These are phyloP conservation scores for Talaromyces ruber DNA, from an alignment of 495 filamentous ascomycete species.

Conservation along the genomic window DNA sequence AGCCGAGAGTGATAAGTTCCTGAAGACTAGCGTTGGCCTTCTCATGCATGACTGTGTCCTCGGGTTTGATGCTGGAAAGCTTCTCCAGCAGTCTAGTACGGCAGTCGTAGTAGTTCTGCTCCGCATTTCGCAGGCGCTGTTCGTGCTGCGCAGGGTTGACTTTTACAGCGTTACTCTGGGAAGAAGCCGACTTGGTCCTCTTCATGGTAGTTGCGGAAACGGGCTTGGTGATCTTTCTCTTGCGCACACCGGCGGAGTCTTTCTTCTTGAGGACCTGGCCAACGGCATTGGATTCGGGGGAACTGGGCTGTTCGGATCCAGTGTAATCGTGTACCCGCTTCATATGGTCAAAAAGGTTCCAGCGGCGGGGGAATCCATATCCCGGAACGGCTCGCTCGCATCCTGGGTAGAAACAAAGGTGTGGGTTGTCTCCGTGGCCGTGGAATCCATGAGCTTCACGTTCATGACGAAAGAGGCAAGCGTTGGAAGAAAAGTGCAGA, in stretches of 20 bases:
- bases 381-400: constrained; percentile 73
- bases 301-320: constrained; percentile 36
- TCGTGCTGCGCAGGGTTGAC: constrained; percentile 27
- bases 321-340: constrained; percentile 81
- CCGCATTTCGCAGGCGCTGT: constrained; percentile 36
- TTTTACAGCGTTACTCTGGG: constrained; percentile 28
- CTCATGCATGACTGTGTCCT: constrained; percentile 36
- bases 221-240: constrained; percentile 28
- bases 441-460: constrained; percentile 92
- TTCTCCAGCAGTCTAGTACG: constrained; percentile 34
- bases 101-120: constrained; percentile 36
- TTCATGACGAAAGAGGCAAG: constrained; percentile 89
- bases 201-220: constrained; percentile 35
- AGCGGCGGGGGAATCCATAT: constrained; percentile 84
- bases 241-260: constrained; percentile 28
- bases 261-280: constrained; percentile 28
- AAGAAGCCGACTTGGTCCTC: constrained; percentile 36
- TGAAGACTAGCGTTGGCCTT: constrained; percentile 41
- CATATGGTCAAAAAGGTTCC: constrained; percentile 95
- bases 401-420: constrained; percentile 72
- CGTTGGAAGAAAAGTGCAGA: constrained; percentile 76
- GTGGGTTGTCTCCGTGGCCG: constrained; percentile 84
- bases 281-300: constrained; percentile 31
- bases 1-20: constrained; percentile 35
- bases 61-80: constrained; percentile 29